Base-by-base conservation (phyloP, 2,329 filamentous ascomycete species). In the Fusarium aywerte region DNA sequence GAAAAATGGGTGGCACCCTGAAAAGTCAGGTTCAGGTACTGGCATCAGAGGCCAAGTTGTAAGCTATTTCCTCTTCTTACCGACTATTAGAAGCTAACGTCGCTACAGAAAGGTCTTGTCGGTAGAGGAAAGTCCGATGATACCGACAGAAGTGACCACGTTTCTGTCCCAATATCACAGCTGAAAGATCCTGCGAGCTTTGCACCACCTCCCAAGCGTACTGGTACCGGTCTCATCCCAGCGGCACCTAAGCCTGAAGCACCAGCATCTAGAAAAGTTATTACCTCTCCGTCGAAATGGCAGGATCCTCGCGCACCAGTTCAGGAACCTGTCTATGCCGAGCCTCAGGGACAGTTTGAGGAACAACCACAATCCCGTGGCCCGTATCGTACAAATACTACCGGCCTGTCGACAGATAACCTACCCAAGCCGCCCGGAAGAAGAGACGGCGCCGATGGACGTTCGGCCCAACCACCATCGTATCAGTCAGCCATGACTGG, bases 171-270 rank as follows among this genome's bases (percentile, higher is more conserved):
- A 2, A 80, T 96, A 40, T 83, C 88, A 10, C 83, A 87, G 5
- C 84, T 97, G 29, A 89, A 88, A 75, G 93, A 97, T 75, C 93
- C 92, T 2, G 77, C 87, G 2, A 86, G 88, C 16, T 97, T 97
- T 75, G 92, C 87, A 3, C 92, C 93, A 23, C 93, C 93, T 25
- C 93, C 93, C 1, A 94, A 87, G 72, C 90, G 80, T 35, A 76
- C 76, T 27, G 72, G 74, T 59, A 67, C 77, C 40, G 84, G 78
- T 77, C 74, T 71, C 40, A 67, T 62, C 15, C 69, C 73, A 4
- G 58, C 73, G 4, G 58, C 69, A 18, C 75, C 75, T 20, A 72
- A 74, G 15, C 70, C 72, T 11, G 58, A 72, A 6, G 23, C 74
- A 11, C 58, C 69, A 3, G 61, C 69, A 3, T 45, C 69, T 31